phyloP scores from a whole-genome alignment of 208 protist genomes.

The Trypanosomatidae sp. region DNA sequence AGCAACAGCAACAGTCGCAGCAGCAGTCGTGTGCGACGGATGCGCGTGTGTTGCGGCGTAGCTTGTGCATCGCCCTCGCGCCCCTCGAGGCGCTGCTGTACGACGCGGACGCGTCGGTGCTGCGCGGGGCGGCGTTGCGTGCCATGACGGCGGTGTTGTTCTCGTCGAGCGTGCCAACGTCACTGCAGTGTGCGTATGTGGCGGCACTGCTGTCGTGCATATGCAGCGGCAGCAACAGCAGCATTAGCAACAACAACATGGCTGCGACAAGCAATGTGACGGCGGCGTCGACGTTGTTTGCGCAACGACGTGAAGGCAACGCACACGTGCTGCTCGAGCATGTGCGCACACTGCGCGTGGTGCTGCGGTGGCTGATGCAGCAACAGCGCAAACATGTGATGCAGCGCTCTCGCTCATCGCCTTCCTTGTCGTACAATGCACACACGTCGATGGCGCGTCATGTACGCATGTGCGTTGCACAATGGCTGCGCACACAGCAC shows the following conservation, averaged over 20 bases:
- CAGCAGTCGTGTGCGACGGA: slow-evolving; percentile 5
- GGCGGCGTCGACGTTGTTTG: too few relatives aligned
- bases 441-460: too few relatives aligned
- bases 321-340: slow-evolving; percentile 47
- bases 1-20: too few relatives aligned
- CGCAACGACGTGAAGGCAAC: slow-evolving; percentile 28
- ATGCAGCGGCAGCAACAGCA: slow-evolving; percentile 5
- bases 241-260: too few relatives aligned
- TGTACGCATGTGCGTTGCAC: too few relatives aligned
- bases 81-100: slow-evolving; percentile 22
- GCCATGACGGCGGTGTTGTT: slow-evolving; percentile 47
- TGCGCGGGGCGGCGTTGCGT: slow-evolving; percentile 46
- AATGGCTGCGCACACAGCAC: too few relatives aligned
- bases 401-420: too few relatives aligned
- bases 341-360: slow-evolving; percentile 22
- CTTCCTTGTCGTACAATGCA: too few relatives aligned
- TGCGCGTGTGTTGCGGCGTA: slow-evolving; percentile 6
- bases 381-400: slow-evolving; percentile 27
- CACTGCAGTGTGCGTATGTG: slow-evolving; percentile 18
- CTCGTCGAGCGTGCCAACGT: slow-evolving; percentile 10
- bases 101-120: slow-evolving; percentile 19
- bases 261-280: too few relatives aligned
- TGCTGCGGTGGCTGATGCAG: slow-evolving; percentile 36
- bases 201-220: slow-evolving; percentile 15
- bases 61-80: slow-evolving; percentile 8